Evolutionary conservation across 164 flowering plant genomes (phyloP), one percentile per base, ranked within the genome.

Genomic region (Sextonia rubra): DNA sequence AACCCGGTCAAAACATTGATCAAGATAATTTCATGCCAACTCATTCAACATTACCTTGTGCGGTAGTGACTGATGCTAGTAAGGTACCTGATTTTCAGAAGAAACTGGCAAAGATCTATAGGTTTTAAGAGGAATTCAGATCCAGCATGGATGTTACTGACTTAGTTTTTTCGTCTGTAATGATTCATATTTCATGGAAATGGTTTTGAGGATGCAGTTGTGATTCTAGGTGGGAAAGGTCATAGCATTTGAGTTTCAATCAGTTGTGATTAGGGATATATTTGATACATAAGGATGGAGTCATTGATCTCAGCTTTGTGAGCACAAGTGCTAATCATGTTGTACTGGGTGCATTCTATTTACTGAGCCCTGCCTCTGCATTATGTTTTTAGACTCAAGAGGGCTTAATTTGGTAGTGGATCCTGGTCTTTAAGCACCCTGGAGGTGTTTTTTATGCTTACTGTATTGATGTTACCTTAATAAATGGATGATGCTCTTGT

Each of bases 1-100:
- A 85, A 77, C 88, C 93, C 3, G 71, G 80, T 76, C 77, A 77
- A 63, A 78, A 60, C 61, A 64, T 70, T 22, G 83, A 81, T 77
- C 77, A 68, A 55, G 83, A 76, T 72, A 73, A 65, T 77, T 76
- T 81, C 12, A 82, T 70, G 77, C 80, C 77, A 48, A 77, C 74
- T 66, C 84, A 84, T 77, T 83, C 85, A 52, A 80, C 82, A 8
- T 72, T 85, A n/a, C 84, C 85, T 69, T 80, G 78, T 72, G 82
- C 66, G 23, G 72, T 68, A 7, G 70, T 71, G 17, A 60, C 73
- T 44, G 74, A 66, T 29, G 74, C 77, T 77, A 69, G 67, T 62
- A 76, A 73, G 20, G 60, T 66, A 47, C 58, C 75, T 12, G 86
- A 78, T 52, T 65, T 82, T 73, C 82, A 77, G 78, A 81, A 67